Evolutionary conservation across 1,284 basidiomycete genomes (phyloP), one percentile per base, ranked within the genome.

Genomic region (Pulveroboletus sp.): DNA sequence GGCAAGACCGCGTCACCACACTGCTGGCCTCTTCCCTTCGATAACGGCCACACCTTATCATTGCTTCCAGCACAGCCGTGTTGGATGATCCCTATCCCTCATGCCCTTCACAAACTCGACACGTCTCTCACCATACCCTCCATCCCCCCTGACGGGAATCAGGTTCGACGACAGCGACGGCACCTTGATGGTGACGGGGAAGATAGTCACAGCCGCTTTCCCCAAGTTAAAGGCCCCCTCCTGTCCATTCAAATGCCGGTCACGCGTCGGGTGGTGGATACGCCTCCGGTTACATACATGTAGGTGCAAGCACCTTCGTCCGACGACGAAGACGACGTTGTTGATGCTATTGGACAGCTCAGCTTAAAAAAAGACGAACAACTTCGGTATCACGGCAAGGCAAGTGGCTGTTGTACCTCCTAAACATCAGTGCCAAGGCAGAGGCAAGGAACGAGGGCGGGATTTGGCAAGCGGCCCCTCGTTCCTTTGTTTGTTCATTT

Each of bases 291-390:
- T 66, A 70, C 41, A 67, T 66, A 24, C 24, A 24, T 24, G 24
- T 24, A 63, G 66, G 58, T 16, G 52, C 63, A 26, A 71, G 63
- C 42, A 66, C 68, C 0, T 73, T 24, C 72, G 54, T 74, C 76
- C 21, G 77, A 74, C 12, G 61, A 63, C 43, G 79, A 75, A 50
- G 80, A 81, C 35, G 79, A 80, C 24, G 79, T 93, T 15, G 78
- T 81, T 19, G 82, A 86, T 61, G 89, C 89, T 37, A 79, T 93
- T 7, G 91, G 92, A 5, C 91, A 93, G 70, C 75, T 94, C 57
- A 91, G 87, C 59, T 67, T 94, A 63, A 91, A 93, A 64, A 91
- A 94, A 73, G 87, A 93, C 55, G 79, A 79, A 60, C 85, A 93
- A 68, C 84, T 93, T 17, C 76, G 89, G 29, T 91, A 85, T 69